These are phyloP conservation scores for Fusarium albidum DNA, from an alignment of 2,329 filamentous ascomycete species.

Conservation along the genomic window DNA sequence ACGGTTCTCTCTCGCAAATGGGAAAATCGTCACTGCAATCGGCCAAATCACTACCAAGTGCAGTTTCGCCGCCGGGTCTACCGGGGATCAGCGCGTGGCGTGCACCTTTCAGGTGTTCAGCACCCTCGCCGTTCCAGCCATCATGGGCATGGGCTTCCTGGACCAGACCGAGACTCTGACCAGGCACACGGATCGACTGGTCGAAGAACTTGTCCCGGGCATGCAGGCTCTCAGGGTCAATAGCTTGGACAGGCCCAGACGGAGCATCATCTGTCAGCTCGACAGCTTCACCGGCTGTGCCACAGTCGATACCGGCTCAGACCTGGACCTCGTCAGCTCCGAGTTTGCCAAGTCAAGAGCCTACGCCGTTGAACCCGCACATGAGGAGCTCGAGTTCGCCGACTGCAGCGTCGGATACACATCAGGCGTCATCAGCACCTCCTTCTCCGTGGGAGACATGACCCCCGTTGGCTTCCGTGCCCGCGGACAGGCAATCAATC, in stretches of 20 bases:
- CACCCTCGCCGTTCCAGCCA: conserved; percentile 3
- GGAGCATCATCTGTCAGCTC: conserved; percentile 1
- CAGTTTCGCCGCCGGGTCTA: background rate
- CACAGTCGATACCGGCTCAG: conserved; percentile 8
- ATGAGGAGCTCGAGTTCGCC: conserved; percentile 6
- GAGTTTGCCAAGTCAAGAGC: background rate
- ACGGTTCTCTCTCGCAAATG: conserved; percentile 1
- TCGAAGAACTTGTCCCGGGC: background rate
- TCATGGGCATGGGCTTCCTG: conserved; percentile 5
- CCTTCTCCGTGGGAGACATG: background rate
- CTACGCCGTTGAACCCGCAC: background rate
- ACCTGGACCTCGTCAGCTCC: conserved; percentile 4
- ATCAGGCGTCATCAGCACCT: background rate
- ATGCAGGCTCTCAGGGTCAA: conserved; percentile 8
- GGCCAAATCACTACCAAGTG: background rate
- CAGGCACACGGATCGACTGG: background rate
- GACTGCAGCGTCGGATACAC: background rate
- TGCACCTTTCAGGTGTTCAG: conserved; percentile 5
- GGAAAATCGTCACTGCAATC: background rate
- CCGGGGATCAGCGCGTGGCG: background rate
- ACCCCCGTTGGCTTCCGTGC: background rate
- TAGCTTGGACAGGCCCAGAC: background rate
- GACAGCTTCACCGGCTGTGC: background rate
- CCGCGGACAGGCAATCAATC: background rate
- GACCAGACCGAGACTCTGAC: conserved; percentile 7